Evolutionary conservation across 176 grass and related monocot genomes (phyloP).

Genomic region (Oryza longistaminata): DNA sequence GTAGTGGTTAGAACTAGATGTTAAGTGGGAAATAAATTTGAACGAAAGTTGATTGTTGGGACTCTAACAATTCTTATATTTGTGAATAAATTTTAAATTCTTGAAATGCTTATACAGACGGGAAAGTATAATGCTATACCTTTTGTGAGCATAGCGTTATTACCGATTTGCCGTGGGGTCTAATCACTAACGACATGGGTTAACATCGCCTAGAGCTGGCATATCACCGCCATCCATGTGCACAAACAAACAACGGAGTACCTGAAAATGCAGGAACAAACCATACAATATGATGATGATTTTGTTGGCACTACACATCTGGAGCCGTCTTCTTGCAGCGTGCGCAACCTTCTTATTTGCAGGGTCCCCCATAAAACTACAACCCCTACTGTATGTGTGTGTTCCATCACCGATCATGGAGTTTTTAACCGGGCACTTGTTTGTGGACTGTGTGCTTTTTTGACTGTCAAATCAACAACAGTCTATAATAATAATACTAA

Average conservation of each 20-base stretch:
- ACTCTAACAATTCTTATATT: too few species aligned
- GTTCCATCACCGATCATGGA: neutral
- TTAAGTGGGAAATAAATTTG: too few species aligned
- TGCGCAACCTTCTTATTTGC: conserved; percentile 15
- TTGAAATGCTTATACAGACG: too few species aligned
- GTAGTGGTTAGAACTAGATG: too few species aligned
- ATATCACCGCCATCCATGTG: neutral
- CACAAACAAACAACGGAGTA: conserved; percentile 23
- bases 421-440: neutral
- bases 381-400: neutral
- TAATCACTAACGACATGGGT: neutral
- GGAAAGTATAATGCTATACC: too few species aligned
- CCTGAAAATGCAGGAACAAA: conserved; percentile 37
- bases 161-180: neutral
- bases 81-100: too few species aligned
- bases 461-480: conserved; percentile 16
- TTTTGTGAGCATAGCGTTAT: neutral
- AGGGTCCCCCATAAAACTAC: conserved; percentile 5
- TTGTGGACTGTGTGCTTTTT: conserved; percentile 13
- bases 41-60: too few species aligned
- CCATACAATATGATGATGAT: conserved; percentile 3
- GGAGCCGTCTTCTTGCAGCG: conserved; percentile 13
- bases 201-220: neutral
- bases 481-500: neutral
- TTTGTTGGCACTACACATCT: conserved; percentile 27